Evolutionary conservation across 1,284 basidiomycete species (phyloP).

Genomic region (Rhodotorula sp.): DNA sequence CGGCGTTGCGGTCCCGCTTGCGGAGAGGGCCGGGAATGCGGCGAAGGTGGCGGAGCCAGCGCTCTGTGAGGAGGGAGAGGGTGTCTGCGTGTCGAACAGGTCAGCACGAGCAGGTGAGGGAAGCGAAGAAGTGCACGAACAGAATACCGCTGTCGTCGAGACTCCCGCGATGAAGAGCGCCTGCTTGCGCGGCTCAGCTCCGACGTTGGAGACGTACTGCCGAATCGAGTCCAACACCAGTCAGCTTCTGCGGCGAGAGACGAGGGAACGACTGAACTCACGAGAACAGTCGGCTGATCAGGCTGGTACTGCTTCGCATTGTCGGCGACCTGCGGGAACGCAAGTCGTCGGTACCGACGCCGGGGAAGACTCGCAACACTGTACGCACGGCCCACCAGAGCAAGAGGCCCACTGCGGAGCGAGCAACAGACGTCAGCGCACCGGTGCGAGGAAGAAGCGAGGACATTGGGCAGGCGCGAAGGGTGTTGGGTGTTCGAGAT

Average conservation of each 20-base stretch:
- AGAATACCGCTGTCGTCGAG: constrained; percentile 44
- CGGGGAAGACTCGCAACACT: too few relatives aligned
- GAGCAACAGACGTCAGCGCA: not conserved
- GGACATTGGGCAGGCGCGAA: too few relatives aligned
- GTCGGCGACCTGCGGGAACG: constrained; percentile 9
- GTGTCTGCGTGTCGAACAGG: not conserved
- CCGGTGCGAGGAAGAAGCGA: not conserved
- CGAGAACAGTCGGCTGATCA: constrained; percentile 23
- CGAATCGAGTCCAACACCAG: not conserved
- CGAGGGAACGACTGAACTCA: not conserved
- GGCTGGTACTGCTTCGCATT: constrained; percentile 17
- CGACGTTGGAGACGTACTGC: constrained; percentile 32
- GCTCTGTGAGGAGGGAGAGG: constrained; percentile 51
- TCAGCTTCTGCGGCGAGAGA: not conserved
- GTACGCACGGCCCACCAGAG: constrained; percentile 24
- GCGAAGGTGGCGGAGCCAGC: constrained; percentile 54
- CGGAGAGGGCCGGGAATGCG: constrained; percentile 53
- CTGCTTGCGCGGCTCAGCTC: constrained; percentile 36
- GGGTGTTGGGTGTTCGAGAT: too few relatives aligned
- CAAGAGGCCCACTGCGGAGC: constrained; percentile 20
- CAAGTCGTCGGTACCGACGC: too few relatives aligned
- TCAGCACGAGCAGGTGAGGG: not conserved
- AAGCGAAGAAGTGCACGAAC: constrained; percentile 40
- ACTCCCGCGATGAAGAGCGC: constrained; percentile 51
- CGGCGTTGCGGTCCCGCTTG: constrained; percentile 36